Evolutionary conservation across 192 early-diverging fungal species (phyloP).

Genomic region (Linnemannia elongata): DNA sequence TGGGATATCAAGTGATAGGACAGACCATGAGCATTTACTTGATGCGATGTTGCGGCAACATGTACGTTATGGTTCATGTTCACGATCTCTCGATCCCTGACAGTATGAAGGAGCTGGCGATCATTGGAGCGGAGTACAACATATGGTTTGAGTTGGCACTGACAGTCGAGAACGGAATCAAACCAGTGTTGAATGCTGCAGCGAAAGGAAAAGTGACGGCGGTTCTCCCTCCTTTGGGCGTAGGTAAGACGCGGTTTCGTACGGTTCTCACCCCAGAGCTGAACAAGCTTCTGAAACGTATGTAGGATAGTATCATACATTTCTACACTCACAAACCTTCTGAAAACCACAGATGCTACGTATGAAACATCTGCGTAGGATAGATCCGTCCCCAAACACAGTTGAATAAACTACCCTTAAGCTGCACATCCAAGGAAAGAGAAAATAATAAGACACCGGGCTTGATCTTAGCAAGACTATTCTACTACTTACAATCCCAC

Average conservation of each 20-base stretch:
- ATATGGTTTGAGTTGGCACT: constrained; percentile 21
- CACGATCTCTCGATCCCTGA: constrained; percentile 26
- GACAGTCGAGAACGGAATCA: constrained; percentile 19
- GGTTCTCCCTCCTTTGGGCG: background rate
- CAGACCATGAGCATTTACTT: constrained; percentile 29
- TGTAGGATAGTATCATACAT: no score
- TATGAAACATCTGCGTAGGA: no score
- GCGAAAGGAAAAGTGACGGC: constrained; percentile 11
- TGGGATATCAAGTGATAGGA: constrained; percentile 27
- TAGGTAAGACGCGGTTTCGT: constrained; percentile 9
- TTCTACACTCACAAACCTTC: no score
- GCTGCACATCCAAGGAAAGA: no score
- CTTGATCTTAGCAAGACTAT: no score
- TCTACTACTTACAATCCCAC: no score
- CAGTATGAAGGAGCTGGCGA: constrained; percentile 12
- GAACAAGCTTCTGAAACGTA: constrained; percentile 29
- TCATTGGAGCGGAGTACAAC: constrained; percentile 19
- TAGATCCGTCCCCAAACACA: no score
- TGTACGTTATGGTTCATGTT: constrained; percentile 24
- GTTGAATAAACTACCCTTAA: no score
- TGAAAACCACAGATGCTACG: no score
- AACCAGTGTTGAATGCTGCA: constrained; percentile 16
- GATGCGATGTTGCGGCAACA: constrained; percentile 14
- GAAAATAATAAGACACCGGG: no score
- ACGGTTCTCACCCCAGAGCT: constrained; percentile 24